Base-by-base conservation (phyloP, 78 protist genomes). In the Cavenderia fasciculata region DNA sequence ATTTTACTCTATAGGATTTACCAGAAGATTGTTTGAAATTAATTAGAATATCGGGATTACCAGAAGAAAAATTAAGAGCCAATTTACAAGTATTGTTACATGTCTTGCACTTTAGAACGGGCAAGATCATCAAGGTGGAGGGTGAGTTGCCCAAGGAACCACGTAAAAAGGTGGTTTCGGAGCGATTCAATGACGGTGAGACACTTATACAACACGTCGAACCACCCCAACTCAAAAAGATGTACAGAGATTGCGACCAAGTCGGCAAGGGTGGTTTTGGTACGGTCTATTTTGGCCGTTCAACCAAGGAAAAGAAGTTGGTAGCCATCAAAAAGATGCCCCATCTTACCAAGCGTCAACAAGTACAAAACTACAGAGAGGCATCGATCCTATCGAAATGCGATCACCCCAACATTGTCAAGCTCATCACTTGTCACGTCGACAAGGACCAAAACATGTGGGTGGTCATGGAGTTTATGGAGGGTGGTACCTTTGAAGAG, bases 401-500 rank as follows among this genome's bases (percentile, higher is more conserved):
- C 36, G 62, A 73, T 61, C 91, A 85, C 61, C 79, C 79, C 34
- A 86, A 86, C 56, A 72, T 86, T 19, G 93, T 86, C 6, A 70
- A 72, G 31, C 34, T 86, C 25, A 51, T 34, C 43, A 69, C 79
- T 25, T 74, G 87, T 36, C 85, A 86, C n/a, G 62, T 74, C 16
- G 84, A 86, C 19, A 86, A 86, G 25, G 93, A 86, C 41, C 33
- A 41, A 19, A 79, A 89, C 29, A 52, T 89, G 7, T 89, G 94
- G 94, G 5, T 89, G 10, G 36, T 89, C 52, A 89, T 77, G 86
- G 94, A 89, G 29, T 71, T 89, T 62, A 89, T 89, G 94, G 90
- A 89, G 47, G 94, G 94, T 59, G 94, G 94, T 34, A 89, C 94
- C 27, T 79, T 89, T 52, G 86, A 75, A 21, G 86, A 89, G 33